Base-by-base conservation (phyloP, 2,329 filamentous ascomycete species). In the Sclerotinia subarctica region DNA sequence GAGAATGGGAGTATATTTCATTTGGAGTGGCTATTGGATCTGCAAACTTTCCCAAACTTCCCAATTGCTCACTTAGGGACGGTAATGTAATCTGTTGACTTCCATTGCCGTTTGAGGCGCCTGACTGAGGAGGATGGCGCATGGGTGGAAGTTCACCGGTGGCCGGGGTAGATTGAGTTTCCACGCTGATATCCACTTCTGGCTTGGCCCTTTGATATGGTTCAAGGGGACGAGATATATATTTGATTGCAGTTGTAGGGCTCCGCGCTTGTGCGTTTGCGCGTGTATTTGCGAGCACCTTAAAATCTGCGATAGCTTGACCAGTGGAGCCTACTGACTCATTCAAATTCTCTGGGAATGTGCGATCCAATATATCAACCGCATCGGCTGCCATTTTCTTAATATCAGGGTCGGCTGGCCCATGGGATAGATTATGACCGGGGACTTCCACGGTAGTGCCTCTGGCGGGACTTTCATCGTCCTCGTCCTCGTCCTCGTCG, bases 401-500 rank as follows among this genome's bases (percentile, higher is more conserved):
- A 32, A 46, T 56, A 47, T 53, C 38, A 21, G 32, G 62, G 29
- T 64, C 58, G 17, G 42, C 47, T 72, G 29, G 74, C 74, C 24
- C 54, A 26, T n/a, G 32, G 7, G 46, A 72, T 47, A 70, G 66
- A 71, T 57, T 75, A 74, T 71, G 74, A 69, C 71, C 73, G 68
- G 71, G 77, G 17, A 73, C 60, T 24, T 69, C 70, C 15, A 70
- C 69, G n/a, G 59, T 64, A 38, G 70, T 70, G 19, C 70, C 72
- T 42, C 72, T 72, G 57, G 67, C 46, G 3, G 68, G 58, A 44
- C 38, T 76, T 70, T 81, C 80, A 57, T 82, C 79, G 19, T 80
- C 80, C 66, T 80, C 79, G 66, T 78, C 76, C 46, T 62, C 59
- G 67, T 80, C 81, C 2, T 63, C 59, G 67, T 80, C 81, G 2